A percentile compares a stretch with the other conserved stretches of the same genome.
phyloP scores from a whole-genome alignment of 2,329 filamentous ascomycete genomes.

The Colletotrichum sp. region DNA sequence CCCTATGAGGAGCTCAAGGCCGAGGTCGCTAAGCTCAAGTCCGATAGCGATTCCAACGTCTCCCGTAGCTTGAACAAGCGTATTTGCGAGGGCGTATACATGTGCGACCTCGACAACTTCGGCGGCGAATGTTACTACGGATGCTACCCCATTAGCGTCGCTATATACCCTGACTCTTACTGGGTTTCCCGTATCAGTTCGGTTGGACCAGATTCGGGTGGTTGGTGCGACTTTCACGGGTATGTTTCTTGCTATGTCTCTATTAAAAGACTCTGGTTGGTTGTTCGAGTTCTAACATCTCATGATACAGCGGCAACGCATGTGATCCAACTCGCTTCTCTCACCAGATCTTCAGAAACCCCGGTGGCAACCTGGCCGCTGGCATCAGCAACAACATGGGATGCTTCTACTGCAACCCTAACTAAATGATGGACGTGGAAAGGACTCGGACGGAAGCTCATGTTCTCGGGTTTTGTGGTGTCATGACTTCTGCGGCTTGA shows the following conservation, averaged over 20 bases:
- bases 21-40: not conserved
- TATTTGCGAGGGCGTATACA: not conserved
- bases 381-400: not conserved
- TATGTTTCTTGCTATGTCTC: not conserved
- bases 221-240: not conserved
- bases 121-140: not conserved
- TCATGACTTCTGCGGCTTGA: not conserved
- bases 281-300: fast-evolving
- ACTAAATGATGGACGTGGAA: not conserved
- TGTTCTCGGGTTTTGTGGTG: not conserved
- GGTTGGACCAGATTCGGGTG: not conserved
- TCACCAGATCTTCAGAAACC: not conserved
- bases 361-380: not conserved
- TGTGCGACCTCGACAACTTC: not conserved
- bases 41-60: not conserved
- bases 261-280: fast-evolving
- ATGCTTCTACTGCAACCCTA: not conserved
- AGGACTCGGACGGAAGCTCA: not conserved
- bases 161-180: not conserved
- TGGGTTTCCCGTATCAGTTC: not conserved
- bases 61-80: not conserved
- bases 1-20: not conserved
- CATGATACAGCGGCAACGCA: not conserved
- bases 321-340: not conserved
- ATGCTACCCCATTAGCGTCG: not conserved